Base-by-base conservation (phyloP, 768 basidiomycete species). In the Lentinula boryana region DNA sequence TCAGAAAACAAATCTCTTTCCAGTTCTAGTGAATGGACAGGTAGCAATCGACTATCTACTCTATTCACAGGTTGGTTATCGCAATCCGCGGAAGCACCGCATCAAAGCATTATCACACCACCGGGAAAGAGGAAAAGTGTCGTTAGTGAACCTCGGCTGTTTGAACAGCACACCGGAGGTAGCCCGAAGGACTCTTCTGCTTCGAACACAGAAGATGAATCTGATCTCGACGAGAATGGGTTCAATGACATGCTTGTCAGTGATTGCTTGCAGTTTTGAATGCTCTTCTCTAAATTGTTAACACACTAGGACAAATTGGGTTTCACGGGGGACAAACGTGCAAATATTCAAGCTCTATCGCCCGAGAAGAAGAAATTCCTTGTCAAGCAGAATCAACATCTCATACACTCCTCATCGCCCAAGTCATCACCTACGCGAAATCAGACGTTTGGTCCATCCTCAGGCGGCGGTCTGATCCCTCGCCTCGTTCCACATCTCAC, bases 241-340 rank as follows among this genome's bases (percentile, higher is more conserved):
- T 91, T 92, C 62, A 88, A 91, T 59, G 75, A 78, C 44, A 84
- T 91, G 77, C 79, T 95, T 68, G 90, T 91, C 67, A 55, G 84
- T 71, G 23, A 43, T 21, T 40, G 13, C 6, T 8, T 36, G 5
- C 44, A 16, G 12, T 33, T 33, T 58, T 32, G 15, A 3, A 48
- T 40, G 21, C 27, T 31, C 21, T 48, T 43, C 31, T 27, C 16
- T 60, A 23, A 58, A 65, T 66, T 64, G 53, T 60, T 7, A 16
- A 43, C 3, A 18, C 12, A 56, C n/a, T 59, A 94, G 93, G 83
- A 90, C 63, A 81, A 86, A 10, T 70, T 94, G 18, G 89, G 84
- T 8, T 65, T 94, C 61, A 91, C 89, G 69, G 89, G 84, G n/a
- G 80, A 83, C 1, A 83, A 84, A 63, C 82, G 89, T 41, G 74